A percentile compares a stretch with the other conserved stretches of the same genome.
Conservation (phyloP, 257 asterid genomes). For the Ocimum tenuiflorum region DNA sequence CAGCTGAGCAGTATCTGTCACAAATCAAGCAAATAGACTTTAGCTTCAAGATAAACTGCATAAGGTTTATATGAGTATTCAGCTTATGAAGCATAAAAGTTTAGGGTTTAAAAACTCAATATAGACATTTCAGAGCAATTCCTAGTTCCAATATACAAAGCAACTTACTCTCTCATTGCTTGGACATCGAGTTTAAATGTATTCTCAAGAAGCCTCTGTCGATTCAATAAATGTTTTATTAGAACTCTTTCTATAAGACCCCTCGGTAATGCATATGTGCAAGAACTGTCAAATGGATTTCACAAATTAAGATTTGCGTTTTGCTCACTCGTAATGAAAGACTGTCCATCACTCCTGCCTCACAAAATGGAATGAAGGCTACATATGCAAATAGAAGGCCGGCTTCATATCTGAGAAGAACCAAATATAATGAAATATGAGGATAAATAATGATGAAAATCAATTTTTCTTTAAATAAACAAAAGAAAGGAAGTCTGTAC, state of each 20-base stretch:
- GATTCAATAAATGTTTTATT: constrained; percentile 5
- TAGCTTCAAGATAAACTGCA: background rate
- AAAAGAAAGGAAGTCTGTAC: background rate
- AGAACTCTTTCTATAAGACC: background rate
- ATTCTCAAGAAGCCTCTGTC: constrained; percentile 87
- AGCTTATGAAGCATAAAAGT: background rate
- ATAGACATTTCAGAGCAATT: background rate
- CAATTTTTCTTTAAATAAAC: background rate
- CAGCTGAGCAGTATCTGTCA: constrained; percentile 73
- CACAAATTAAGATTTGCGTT: background rate
- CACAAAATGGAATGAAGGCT: constrained; percentile 81
- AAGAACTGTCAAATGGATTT: constrained; percentile 5
- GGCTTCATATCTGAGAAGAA: constrained; percentile 74
- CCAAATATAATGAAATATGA: background rate
- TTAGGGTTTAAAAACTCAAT: too few species aligned
- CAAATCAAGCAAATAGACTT: constrained; percentile 2
- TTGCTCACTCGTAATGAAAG: constrained; percentile 66
- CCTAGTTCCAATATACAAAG: background rate
- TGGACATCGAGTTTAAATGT: constrained; percentile 79
- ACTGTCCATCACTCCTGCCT: constrained; percentile 79
- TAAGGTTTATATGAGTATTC: background rate
- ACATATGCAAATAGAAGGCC: constrained; percentile 77
- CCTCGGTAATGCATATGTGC: background rate
- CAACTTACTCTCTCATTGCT: constrained; percentile 80
- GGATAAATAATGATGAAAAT: background rate